Conservation (phyloP, 2,329 filamentous ascomycete genomes). For the Pseudogymnoascus sp. region DNA sequence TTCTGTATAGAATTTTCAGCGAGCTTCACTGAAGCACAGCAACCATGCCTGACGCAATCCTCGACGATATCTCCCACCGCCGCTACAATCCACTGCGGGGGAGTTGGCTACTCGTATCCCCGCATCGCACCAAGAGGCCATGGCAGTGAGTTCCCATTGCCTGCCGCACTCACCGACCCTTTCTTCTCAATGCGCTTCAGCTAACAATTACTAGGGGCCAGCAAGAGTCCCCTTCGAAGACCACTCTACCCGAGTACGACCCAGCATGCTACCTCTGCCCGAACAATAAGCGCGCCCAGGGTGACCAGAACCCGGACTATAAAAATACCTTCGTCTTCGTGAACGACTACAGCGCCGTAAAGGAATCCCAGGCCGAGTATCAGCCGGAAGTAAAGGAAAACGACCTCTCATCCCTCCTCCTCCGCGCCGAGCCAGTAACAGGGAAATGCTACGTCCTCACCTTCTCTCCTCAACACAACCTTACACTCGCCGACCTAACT, state of each 20-base stretch:
- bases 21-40: background rate
- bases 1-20: background rate
- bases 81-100: slow-evolving; percentile 88
- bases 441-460: slow-evolving; percentile 96
- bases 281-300: slow-evolving; percentile 79
- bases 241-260: slow-evolving; percentile 71
- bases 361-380: slow-evolving; percentile 84
- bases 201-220: slow-evolving; percentile 53
- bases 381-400: slow-evolving; percentile 28
- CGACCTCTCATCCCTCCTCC: slow-evolving; percentile 65
- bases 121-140: slow-evolving; percentile 90
- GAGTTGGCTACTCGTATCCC: slow-evolving; percentile 89
- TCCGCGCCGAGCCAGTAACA: slow-evolving; percentile 78
- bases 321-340: slow-evolving; percentile 86
- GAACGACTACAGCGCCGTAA: slow-evolving; percentile 96
- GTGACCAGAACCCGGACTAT: slow-evolving; percentile 80
- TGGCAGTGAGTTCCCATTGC: slow-evolving; percentile 68
- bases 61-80: slow-evolving; percentile 94
- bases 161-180: background rate
- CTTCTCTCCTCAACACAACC: slow-evolving; percentile 82
- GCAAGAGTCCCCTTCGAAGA: slow-evolving; percentile 64
- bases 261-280: slow-evolving; percentile 90
- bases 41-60: slow-evolving; percentile 63
- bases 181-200: background rate
- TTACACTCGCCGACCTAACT: slow-evolving; percentile 86